Conservation (phyloP, 371 early-diverging fungal genomes). For the Saksenaea vasiformis region DNA sequence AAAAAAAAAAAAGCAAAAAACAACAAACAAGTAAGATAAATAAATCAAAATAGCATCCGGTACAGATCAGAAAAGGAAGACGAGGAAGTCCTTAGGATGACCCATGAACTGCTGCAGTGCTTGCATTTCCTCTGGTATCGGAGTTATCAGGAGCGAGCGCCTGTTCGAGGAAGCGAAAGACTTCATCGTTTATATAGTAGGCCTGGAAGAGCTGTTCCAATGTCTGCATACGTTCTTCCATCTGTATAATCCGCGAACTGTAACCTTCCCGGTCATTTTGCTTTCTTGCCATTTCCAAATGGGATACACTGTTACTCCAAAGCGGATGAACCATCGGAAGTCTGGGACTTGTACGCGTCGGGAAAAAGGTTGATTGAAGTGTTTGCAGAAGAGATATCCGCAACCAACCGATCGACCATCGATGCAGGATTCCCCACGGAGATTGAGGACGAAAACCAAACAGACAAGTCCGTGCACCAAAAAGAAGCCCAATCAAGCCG, state of each 20-base stretch:
- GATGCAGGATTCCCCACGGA: conserved; percentile 37
- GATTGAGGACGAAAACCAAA: conserved; percentile 39
- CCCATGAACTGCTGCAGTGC: neutral
- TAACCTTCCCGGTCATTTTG: neutral
- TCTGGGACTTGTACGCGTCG: neutral
- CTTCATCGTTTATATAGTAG: conserved; percentile 30
- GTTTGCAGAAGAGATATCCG: conserved; percentile 16
- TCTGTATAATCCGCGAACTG: conserved; percentile 68
- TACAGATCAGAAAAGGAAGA: neutral
- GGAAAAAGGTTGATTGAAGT: conserved; percentile 21
- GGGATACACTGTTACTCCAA: neutral
- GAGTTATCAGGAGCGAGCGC: conserved; percentile 8
- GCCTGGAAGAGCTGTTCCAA: conserved; percentile 52
- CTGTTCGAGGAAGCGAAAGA: conserved; percentile 23
- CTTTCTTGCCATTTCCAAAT: neutral
- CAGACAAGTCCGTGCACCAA: conserved; percentile 24
- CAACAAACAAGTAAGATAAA: neutral
- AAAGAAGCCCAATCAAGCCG: conserved; percentile 26
- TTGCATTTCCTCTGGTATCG: neutral
- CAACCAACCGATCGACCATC: conserved; percentile 30
- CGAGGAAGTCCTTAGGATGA: neutral
- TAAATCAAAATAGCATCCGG: neutral
- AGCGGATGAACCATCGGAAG: neutral
- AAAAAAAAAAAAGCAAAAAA: neutral
- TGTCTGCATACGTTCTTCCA: conserved; percentile 96